Evolutionary conservation across 768 basidiomycete genomes (phyloP).

Genomic region (Chiua virens): DNA sequence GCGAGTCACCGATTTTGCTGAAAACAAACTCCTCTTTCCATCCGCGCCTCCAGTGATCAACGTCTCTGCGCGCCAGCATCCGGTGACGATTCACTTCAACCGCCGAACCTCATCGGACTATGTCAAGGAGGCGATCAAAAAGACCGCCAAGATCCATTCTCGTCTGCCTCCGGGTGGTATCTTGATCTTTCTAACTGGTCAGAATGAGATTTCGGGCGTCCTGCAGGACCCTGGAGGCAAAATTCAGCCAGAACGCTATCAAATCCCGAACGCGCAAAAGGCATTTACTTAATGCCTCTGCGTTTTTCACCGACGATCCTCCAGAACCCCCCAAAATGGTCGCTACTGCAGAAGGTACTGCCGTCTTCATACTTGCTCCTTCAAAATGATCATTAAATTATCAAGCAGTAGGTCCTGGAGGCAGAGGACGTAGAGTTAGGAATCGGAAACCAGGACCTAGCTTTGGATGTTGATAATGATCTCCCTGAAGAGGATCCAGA

Average conservation of each 20-base stretch:
- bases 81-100: slow-evolving; percentile 93
- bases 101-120: slow-evolving; percentile 86
- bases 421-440: slow-evolving; percentile 81
- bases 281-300: slow-evolving; percentile 23
- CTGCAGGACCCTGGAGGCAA: slow-evolving; percentile 76
- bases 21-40: slow-evolving; percentile 79
- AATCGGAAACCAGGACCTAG: slow-evolving; percentile 45
- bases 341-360: slow-evolving; percentile 21
- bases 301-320: slow-evolving; percentile 28
- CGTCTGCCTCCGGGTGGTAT: slow-evolving; percentile 92
- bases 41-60: slow-evolving; percentile 88
- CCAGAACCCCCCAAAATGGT: slow-evolving; percentile 13
- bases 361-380: background rate
- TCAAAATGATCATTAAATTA: background rate
- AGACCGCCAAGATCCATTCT: slow-evolving; percentile 88
- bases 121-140: slow-evolving; percentile 85
- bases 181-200: slow-evolving; percentile 92
- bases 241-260: slow-evolving; percentile 68
- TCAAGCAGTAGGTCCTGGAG: slow-evolving; percentile 65
- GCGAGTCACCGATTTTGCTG: slow-evolving; percentile 88
- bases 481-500: slow-evolving; percentile 68
- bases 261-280: slow-evolving; percentile 47
- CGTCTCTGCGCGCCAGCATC: slow-evolving; percentile 88
- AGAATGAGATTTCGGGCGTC: slow-evolving; percentile 91
- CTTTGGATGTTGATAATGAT: slow-evolving; percentile 67